These are phyloP conservation scores for Apiospora sp. DNA, from an alignment of 2,329 filamentous ascomycete genomes.

Conservation along the genomic window DNA sequence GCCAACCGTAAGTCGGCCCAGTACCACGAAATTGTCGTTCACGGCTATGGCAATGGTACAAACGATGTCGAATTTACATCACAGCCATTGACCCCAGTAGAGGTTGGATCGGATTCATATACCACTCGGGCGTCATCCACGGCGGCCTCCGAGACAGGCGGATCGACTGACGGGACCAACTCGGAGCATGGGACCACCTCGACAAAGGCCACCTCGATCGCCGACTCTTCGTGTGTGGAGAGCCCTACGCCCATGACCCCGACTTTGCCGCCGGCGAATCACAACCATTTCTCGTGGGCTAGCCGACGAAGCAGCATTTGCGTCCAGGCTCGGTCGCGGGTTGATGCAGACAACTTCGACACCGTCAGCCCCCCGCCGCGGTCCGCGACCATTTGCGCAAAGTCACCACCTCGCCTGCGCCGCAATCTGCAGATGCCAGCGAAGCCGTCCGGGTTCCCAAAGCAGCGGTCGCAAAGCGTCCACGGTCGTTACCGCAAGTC, in stretches of 20 bases:
- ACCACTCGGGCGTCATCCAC: background rate
- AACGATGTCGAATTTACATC: slow-evolving; percentile 15
- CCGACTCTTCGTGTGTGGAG: background rate
- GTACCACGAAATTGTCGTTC: slow-evolving; percentile 14
- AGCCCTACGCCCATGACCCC: slow-evolving; percentile 9
- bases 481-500: slow-evolving; percentile 18
- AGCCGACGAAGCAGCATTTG: slow-evolving; percentile 24
- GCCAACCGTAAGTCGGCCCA: slow-evolving; percentile 3
- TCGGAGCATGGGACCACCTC: background rate
- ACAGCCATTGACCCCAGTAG: background rate
- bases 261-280: background rate
- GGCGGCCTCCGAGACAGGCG: background rate
- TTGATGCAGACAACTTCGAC: background rate
- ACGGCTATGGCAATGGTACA: slow-evolving; percentile 15
- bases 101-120: background rate
- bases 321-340: background rate
- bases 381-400: background rate
- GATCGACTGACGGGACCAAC: background rate
- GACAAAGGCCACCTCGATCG: background rate
- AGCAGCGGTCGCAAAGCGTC: slow-evolving; percentile 28
- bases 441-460: slow-evolving; percentile 24
- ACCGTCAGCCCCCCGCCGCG: slow-evolving; percentile 11
- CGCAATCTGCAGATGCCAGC: slow-evolving; percentile 18
- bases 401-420: background rate
- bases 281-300: slow-evolving; percentile 10